Conservation (phyloP, 495 filamentous ascomycete genomes). For the Talaromyces thailandensis region DNA sequence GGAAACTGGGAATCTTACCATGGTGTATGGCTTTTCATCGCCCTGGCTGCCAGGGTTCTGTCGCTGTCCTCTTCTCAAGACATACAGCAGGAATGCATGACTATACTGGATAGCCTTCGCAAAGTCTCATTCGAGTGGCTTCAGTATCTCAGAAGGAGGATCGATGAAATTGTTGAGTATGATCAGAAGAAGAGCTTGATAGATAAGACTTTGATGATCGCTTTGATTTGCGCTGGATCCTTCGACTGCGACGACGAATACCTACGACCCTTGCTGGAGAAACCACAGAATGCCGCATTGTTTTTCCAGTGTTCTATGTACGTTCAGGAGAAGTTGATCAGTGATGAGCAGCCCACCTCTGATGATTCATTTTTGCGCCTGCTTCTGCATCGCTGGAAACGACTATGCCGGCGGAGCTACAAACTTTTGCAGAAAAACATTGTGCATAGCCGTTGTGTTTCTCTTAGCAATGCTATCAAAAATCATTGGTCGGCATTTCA, state of each 20-base stretch:
- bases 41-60: constrained; percentile 25
- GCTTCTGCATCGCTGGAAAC: no score
- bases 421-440: constrained; percentile 9
- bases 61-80: constrained; percentile 16
- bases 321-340: constrained; percentile 20
- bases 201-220: constrained; percentile 17
- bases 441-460: constrained; percentile 7
- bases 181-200: constrained; percentile 13
- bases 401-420: no score
- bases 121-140: constrained; percentile 11
- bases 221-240: constrained; percentile 24
- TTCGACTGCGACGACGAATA: constrained; percentile 25
- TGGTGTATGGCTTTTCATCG: constrained; percentile 27
- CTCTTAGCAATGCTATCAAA: constrained; percentile 26
- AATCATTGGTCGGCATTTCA: constrained; percentile 28
- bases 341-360: constrained; percentile 12
- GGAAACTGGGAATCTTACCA: constrained; percentile 42
- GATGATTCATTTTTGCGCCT: no score
- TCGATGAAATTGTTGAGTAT: constrained; percentile 7
- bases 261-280: constrained; percentile 12
- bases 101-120: constrained; percentile 5
- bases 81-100: constrained; percentile 7
- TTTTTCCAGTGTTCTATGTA: constrained; percentile 28
- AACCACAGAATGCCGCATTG: constrained; percentile 17
- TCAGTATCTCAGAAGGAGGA: constrained; percentile 5